These are phyloP conservation scores for Trichoderma gamsii DNA, from an alignment of 495 filamentous ascomycete genomes.

Conservation along the genomic window DNA sequence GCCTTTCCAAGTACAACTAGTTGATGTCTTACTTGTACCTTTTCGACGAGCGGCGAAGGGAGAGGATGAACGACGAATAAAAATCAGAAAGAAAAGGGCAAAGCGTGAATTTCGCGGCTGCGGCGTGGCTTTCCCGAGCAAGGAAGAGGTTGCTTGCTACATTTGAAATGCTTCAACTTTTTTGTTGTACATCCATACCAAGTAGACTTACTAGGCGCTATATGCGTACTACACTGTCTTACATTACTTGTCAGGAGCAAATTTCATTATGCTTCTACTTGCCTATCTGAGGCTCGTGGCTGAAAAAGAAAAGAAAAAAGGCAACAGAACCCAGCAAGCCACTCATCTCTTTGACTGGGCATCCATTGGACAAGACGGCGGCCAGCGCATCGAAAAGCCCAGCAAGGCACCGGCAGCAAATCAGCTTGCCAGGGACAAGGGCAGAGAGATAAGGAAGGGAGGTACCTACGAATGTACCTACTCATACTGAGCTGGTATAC, in stretches of 20 bases:
- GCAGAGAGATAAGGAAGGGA: neutral
- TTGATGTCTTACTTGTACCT: too few species aligned
- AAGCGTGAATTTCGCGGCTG: neutral
- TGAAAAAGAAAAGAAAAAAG: neutral
- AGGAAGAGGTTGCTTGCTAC: too few species aligned
- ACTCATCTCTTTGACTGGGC: neutral
- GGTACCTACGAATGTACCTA: too few species aligned
- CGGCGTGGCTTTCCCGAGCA: slow-evolving; percentile 2
- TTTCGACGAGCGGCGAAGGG: too few species aligned
- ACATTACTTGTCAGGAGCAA: neutral
- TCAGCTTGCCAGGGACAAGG: neutral
- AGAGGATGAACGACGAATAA: too few species aligned
- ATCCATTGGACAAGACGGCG: neutral
- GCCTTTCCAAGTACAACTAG: too few species aligned
- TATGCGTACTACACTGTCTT: neutral
- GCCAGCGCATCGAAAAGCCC: neutral
- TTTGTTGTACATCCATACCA: neutral
- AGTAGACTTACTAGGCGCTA: neutral
- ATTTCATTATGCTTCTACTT: neutral
- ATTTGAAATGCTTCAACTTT: neutral
- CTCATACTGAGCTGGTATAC: too few species aligned
- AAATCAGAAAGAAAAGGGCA: too few species aligned
- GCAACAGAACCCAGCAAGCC: too few species aligned
- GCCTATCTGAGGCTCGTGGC: neutral
- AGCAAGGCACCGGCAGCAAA: neutral